Evolutionary conservation across 2,329 filamentous ascomycete species (phyloP), one percentile per base, ranked within the genome.

Genomic region (Paracoccidioides lutzii): DNA sequence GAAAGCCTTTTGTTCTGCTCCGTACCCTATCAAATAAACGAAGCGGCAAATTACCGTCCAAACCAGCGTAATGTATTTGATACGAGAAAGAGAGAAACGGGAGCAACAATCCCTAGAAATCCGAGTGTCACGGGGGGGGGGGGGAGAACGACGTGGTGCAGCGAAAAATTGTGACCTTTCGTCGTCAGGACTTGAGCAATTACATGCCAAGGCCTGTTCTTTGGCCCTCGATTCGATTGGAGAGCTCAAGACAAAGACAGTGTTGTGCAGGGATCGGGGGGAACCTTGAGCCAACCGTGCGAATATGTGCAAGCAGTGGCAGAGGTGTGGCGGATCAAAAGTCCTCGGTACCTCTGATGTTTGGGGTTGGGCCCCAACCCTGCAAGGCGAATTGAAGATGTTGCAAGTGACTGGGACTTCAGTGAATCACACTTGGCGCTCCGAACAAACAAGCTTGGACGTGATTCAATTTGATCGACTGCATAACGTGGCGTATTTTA

Each of bases 161-260:
- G 3, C n/a, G 42, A 5, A 28, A 15, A 15, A 28, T 3, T 28
- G 22, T 45, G 10, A 30, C 14, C 43, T 45, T 15, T 42, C 14
- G 22, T 7, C 22, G n/a, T 33, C 15, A 49, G 32, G 45, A 32
- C 45, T 45, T 4, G 22, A 22, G 15, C 43, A 30, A 30, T 8
- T 42, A 38, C 52, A 59, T 59, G 64, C 63, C 64, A 66, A 65
- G 63, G 60, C 63, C 60, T 57, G 41, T 7, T 57, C 38, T 52
- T 32, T 33, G 8, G 28, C 37, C 8, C 6, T 10, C 38, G 55
- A 66, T 64, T 66, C 59, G 63, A 15, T n/a, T 9, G 10, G 37
- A 7, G 15, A 49, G 30, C 50, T 44, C 22, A 49, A 53, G 40
- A 28, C 52, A 53, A 37, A 22, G 28, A 14, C 38, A 22, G 32